Conservation (phyloP, 768 basidiomycete species). For the Sporobolomyces pararoseus region DNA sequence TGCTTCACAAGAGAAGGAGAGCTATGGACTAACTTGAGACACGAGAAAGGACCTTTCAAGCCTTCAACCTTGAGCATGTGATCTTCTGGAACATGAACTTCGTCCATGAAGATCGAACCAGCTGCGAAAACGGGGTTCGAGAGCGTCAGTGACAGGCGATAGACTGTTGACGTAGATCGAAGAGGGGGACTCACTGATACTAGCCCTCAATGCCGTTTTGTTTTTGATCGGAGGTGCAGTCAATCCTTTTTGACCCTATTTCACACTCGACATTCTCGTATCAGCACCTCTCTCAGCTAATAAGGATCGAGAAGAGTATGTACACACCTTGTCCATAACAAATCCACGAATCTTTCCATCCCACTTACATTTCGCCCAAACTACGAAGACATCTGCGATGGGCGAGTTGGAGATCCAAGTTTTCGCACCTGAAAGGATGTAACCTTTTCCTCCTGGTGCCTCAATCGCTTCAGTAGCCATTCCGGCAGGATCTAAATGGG, state of each 20-base stretch:
- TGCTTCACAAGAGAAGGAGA: neutral
- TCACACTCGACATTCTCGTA: neutral
- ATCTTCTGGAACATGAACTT: conserved; percentile 69
- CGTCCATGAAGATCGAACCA: conserved; percentile 73
- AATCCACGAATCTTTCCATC: conserved; percentile 64
- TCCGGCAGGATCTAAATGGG: conserved; percentile 68
- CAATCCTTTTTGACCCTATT: conserved; percentile 75
- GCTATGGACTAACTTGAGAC: conserved; percentile 67
- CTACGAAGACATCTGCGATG: conserved; percentile 67
- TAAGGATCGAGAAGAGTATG: neutral
- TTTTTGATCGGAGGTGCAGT: conserved; percentile 84
- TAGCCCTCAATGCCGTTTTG: conserved; percentile 80
- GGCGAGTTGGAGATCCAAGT: conserved; percentile 86
- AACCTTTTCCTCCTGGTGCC: conserved; percentile 67
- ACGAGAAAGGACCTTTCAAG: conserved; percentile 80
- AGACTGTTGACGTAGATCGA: neutral
- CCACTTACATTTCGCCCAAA: conserved; percentile 96
- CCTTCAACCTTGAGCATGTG: conserved; percentile 72
- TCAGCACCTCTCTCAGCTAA: too few relatives aligned
- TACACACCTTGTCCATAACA: conserved; percentile 27
- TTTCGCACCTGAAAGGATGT: conserved; percentile 81
- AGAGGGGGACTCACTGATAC: conserved; percentile 47
- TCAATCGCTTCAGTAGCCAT: conserved; percentile 93
- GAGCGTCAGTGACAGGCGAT: neutral
- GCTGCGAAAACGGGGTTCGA: conserved; percentile 51